Percentiles rank a stretch among this genome's conserved stretches.
Evolutionary conservation across 176 grass and related monocot genomes (phyloP).

Genomic region (Saccharum spontaneum): DNA sequence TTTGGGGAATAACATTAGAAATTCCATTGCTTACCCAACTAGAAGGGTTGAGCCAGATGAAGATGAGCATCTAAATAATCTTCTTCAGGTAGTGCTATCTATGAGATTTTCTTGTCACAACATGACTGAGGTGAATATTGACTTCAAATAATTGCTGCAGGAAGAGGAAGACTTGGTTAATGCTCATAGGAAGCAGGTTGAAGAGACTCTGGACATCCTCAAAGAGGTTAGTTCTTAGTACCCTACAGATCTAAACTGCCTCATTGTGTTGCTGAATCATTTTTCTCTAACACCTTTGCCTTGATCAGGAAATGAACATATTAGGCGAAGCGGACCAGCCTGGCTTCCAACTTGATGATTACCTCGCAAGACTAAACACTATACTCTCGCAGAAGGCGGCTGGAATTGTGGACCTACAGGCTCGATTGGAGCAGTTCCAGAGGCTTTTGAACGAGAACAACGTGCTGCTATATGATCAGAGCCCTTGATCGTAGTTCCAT

Average conservation of each 20-base stretch:
- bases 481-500: constrained; percentile 41
- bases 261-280: neutral
- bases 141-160: constrained; percentile 37
- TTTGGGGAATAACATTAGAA: constrained; percentile 36
- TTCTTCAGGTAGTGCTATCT: constrained; percentile 64
- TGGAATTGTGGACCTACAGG: constrained; percentile 72
- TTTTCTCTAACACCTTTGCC: constrained; percentile 42
- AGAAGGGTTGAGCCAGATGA: constrained; percentile 49
- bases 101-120: constrained; percentile 13
- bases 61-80: constrained; percentile 66
- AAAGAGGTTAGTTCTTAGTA: constrained; percentile 59
- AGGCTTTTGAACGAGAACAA: constrained; percentile 69
- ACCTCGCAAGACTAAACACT: constrained; percentile 62
- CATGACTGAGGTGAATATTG: constrained; percentile 17
- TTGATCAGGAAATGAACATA: constrained; percentile 83
- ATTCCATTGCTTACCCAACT: constrained; percentile 32
- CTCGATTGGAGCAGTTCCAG: constrained; percentile 77
- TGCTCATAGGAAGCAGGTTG: constrained; percentile 88
- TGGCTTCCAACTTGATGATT: constrained; percentile 81
- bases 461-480: constrained; percentile 62
- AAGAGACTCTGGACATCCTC: constrained; percentile 87
- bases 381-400: constrained; percentile 89
- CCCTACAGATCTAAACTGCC: neutral
- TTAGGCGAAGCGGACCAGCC: constrained; percentile 80
- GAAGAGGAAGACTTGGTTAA: constrained; percentile 92